Evolutionary conservation across 768 basidiomycete genomes (phyloP).

Genomic region (Russula brevipes): DNA sequence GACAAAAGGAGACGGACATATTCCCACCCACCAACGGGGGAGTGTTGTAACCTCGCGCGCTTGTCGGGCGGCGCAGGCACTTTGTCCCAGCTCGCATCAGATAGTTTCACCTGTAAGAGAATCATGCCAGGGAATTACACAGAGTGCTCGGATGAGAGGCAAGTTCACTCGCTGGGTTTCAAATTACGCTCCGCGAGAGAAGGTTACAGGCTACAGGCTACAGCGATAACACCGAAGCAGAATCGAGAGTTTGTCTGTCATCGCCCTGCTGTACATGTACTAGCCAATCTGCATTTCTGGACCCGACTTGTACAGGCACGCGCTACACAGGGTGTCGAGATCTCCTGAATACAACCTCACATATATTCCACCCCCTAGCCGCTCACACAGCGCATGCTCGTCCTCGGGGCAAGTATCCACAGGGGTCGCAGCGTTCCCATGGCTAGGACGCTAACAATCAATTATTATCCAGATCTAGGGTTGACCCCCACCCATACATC

Average conservation of each 20-base stretch:
- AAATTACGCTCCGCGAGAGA: constrained; percentile 25
- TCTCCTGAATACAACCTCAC: neutral
- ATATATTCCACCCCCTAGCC: neutral
- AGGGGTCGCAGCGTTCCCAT: neutral
- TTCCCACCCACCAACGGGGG: constrained; percentile 2
- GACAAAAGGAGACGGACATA: neutral
- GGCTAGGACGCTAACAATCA: neutral
- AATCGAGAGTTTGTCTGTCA: constrained; percentile 23
- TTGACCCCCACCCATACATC: neutral
- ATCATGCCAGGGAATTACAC: neutral
- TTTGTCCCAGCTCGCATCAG: neutral
- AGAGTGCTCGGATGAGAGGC: neutral
- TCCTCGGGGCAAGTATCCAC: neutral
- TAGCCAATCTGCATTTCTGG: constrained; percentile 3
- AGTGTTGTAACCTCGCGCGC: constrained; percentile 3
- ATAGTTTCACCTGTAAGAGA: neutral
- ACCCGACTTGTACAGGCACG: constrained; percentile 4
- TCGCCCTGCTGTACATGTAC: neutral
- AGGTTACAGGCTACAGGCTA: neutral
- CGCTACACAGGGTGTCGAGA: neutral
- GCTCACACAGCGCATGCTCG: neutral
- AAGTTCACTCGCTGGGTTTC: constrained; percentile 22
- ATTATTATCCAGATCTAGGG: neutral
- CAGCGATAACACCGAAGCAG: constrained; percentile 14
- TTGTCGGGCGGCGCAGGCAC: neutral